Evolutionary conservation across 768 basidiomycete species (phyloP), one percentile per base, ranked within the genome.

Genomic region (Rhodotorula kratochvilovae): DNA sequence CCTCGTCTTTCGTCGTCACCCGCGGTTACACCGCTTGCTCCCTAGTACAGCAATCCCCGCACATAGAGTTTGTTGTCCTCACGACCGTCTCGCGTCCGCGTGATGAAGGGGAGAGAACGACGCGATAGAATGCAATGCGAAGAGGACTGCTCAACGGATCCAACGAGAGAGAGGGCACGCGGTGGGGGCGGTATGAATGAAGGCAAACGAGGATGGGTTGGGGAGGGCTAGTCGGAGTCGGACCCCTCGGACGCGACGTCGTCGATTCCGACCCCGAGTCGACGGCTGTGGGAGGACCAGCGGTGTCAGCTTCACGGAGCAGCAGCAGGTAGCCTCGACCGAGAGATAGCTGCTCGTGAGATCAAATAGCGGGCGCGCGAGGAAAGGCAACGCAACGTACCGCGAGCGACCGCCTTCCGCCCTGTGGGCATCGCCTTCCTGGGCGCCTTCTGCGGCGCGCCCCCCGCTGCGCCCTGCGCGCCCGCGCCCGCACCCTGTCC

Each of bases 201-300:
- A 27, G 19, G 12, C 27, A 12, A 5, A 19, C 16, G 13, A 27
- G 16, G 58, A 27, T 6, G 43, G 8, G 43, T 31, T 19, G 58
- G 39, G 13, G n/a, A 13, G 39, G 58, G 19, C 33, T 31, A 72
- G 33, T 72, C 67, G 48, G 71, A 72, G 2, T 57, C 71, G 13
- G 71, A 72, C 1, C 60, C 71, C 21, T 45, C 68, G 21, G 68
- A 70, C 21, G 53, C 63, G 31, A 54, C 67, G 33, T 65, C 71
- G 33, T 68, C 67, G 48, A 42, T 5, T 48, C 57, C 0, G 67
- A 63, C 23, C 55, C 67, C 25, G 46, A 58, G 36, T 66, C 64
- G 45, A 48, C 46, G 23, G 31, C 55, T 51, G 61, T 29, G 10
- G 17, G 15, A n/a, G 48, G 7, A 10, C 5, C 6, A 25, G 31